Evolutionary conservation across 805 yeast genomes (phyloP), one percentile per base, ranked within the genome.

Genomic region (Jamesozyma jinghongensis): DNA sequence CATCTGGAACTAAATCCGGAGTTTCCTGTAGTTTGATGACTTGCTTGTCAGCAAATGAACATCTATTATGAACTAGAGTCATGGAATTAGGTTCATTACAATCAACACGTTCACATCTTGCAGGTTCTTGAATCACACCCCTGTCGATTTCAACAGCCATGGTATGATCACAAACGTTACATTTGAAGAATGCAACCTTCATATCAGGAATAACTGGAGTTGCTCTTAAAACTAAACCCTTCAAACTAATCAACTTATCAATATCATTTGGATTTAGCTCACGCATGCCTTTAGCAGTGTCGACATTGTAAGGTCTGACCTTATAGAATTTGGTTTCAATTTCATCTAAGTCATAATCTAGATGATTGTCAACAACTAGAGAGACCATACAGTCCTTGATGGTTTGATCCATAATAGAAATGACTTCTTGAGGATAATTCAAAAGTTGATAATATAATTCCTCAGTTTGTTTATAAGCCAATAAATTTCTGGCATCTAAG

Each of bases 391-490:
- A 81, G 58, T 90, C 96, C 58, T 86, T 87, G 42, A 88, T 74
- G 3, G 95, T 80, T 56, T 88, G 96, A 70, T 92, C 98, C 97
- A 92, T 88, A 52, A 92, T 85, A 10, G 98, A 97, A 41, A 92
- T 79, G 30, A 92, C 85, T 69, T 92, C 98, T 60, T 88, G 97
- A 0, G 98, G 98, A 58, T 88, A 92, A 56, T 86, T 84, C 49
- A 86, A 74, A 48, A 92, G 68, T 62, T 90, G 96, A 55, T 84
- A 74, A 63, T 84, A 92, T 39, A 92, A 67, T 54, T 83, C 85
- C 46, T 75, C 75, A 4, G 97, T 79, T 25, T 79, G 71, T 3
- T 82, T 79, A 55, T 75, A 86, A 5, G 92, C 79, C 41, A 81
- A 67, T 46, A 92, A 66, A 61, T 92, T 86, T 48, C 74, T 72